These are phyloP conservation scores for Acanthamoeba comandoni DNA, from an alignment of 208 protist species.

Conservation along the genomic window DNA sequence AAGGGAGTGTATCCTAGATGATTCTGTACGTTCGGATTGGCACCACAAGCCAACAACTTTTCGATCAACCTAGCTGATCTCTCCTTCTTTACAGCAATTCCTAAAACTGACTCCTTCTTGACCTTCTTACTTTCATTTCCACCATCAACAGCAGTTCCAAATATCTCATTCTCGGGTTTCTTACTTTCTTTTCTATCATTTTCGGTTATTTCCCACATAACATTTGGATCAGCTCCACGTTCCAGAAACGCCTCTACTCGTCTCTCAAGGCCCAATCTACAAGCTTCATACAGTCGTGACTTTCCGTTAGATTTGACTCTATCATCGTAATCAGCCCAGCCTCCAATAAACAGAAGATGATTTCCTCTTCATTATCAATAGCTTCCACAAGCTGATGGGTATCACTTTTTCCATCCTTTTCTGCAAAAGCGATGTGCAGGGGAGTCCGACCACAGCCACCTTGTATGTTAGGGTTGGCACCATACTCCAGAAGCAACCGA, in stretches of 20 bases:
- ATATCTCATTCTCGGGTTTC: not conserved
- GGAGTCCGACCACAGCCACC: constrained; percentile 28
- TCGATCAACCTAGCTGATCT: constrained; percentile 38
- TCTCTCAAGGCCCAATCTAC: constrained; percentile 1
- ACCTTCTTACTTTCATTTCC: not conserved
- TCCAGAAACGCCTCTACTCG: not conserved
- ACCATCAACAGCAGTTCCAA: not conserved
- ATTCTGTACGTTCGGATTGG: constrained; percentile 40
- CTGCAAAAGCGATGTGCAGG: constrained; percentile 25
- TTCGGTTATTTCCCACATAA: not conserved
- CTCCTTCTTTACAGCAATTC: constrained; percentile 33
- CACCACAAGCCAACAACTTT: constrained; percentile 1
- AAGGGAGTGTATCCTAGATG: constrained; percentile 32
- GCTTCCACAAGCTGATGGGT: not conserved
- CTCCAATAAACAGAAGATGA: constrained; percentile 47
- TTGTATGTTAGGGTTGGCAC: not conserved
- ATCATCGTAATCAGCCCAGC: constrained; percentile 42
- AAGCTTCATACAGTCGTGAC: constrained; percentile 38
- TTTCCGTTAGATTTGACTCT: not conserved
- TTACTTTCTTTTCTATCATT: not conserved
- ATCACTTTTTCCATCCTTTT: not conserved
- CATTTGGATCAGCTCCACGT: constrained; percentile 17
- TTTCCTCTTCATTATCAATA: constrained; percentile 30
- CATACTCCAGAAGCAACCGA: constrained; percentile 13
- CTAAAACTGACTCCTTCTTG: constrained; percentile 44